A percentile compares a stretch with the other conserved stretches of the same genome.
Evolutionary conservation across 495 filamentous ascomycete genomes (phyloP).

Genomic region (Trichocladium antarcticum): DNA sequence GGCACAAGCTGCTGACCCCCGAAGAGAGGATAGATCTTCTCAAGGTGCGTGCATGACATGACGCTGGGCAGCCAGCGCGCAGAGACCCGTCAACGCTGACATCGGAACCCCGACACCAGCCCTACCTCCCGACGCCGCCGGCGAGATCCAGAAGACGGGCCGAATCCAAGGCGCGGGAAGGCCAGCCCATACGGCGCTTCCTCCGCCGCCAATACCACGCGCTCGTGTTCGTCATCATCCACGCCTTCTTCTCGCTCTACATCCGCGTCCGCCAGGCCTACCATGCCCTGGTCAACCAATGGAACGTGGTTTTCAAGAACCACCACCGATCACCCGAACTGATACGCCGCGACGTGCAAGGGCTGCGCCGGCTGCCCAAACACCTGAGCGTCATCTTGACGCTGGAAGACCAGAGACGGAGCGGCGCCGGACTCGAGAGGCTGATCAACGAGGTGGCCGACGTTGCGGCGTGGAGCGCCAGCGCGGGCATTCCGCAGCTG

Average conservation of each 20-base stretch:
- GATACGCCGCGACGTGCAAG: conserved; percentile 77
- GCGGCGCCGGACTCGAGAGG: conserved; percentile 57
- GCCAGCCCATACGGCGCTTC: conserved; percentile 52
- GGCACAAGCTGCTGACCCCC: conserved; percentile 48
- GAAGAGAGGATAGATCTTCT: conserved; percentile 61
- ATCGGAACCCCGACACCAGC: conserved; percentile 29
- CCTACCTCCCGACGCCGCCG: conserved; percentile 63
- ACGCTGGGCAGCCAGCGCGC: conserved; percentile 1
- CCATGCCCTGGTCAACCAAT: conserved; percentile 59
- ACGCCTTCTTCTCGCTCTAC: conserved; percentile 76
- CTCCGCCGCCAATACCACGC: conserved; percentile 54
- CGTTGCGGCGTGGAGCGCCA: conserved; percentile 80
- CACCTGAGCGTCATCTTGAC: conserved; percentile 83
- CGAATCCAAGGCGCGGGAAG: conserved; percentile 8
- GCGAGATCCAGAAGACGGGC: conserved; percentile 18
- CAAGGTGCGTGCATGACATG: conserved; percentile 32
- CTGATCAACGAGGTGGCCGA: conserved; percentile 85
- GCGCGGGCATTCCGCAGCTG: conserved; percentile 70
- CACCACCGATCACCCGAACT: conserved; percentile 89
- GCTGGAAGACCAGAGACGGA: conserved; percentile 54
- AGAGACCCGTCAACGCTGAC: too few species aligned
- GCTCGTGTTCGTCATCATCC: conserved; percentile 59
- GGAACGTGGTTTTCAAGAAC: conserved; percentile 73
- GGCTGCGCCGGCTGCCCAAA: conserved; percentile 56
- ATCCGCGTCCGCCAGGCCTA: conserved; percentile 69